Percentiles rank a stretch among this genome's conserved stretches.
These are phyloP conservation scores for Stagonosporopsis tanaceti DNA, from an alignment of 2,329 filamentous ascomycete genomes.

Conservation along the genomic window DNA sequence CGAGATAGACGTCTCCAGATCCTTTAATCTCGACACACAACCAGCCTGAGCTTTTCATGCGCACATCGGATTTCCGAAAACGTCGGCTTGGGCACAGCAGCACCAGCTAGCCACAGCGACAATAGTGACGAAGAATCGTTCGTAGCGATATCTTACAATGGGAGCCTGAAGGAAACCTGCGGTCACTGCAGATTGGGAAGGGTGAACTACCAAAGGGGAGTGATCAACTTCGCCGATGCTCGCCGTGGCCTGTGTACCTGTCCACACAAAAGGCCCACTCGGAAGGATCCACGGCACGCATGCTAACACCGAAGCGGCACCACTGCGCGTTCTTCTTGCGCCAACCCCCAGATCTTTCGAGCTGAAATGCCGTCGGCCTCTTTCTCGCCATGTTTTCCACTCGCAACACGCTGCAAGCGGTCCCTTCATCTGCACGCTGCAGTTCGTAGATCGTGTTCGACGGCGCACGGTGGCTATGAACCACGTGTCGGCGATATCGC, in stretches of 20 bases:
- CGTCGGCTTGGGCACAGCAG: neutral
- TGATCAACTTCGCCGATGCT: conserved; percentile 8
- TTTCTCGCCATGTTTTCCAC: neutral
- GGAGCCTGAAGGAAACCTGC: neutral
- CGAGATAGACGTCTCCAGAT: conserved; percentile 11
- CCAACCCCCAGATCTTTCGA: neutral
- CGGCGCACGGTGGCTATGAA: neutral
- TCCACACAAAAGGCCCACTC: neutral
- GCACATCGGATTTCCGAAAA: neutral
- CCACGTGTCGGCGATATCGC: neutral
- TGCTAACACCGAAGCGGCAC: neutral
- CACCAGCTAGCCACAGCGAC: neutral
- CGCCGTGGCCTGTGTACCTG: neutral
- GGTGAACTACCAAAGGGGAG: neutral
- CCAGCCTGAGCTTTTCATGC: conserved; percentile 6
- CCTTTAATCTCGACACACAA: conserved; percentile 10
- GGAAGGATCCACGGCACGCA: neutral
- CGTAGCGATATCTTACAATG: neutral
- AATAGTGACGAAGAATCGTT: neutral
- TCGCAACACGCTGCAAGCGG: neutral
- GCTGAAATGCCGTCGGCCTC: neutral
- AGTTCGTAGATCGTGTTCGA: conserved; percentile 8
- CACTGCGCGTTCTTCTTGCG: neutral
- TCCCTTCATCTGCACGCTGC: neutral
- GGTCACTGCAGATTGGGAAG: neutral